These are phyloP conservation scores for Biscogniauxia sp. DNA, from an alignment of 2,329 filamentous ascomycete genomes.

Conservation along the genomic window DNA sequence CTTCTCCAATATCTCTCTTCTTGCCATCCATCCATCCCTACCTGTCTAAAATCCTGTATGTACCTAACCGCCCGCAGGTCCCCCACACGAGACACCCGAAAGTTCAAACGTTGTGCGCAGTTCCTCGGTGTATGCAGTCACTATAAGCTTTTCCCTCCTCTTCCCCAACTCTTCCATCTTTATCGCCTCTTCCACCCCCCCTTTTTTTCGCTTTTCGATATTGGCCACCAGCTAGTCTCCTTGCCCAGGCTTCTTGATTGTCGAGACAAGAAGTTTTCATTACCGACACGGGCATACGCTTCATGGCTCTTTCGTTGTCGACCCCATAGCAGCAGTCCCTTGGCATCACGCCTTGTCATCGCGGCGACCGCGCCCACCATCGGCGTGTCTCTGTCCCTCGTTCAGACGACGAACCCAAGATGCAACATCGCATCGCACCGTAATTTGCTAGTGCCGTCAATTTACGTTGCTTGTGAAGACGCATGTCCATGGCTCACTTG, in stretches of 20 bases:
- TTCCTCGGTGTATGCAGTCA: neutral
- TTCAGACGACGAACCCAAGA: neutral
- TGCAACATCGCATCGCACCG: neutral
- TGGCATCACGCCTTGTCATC: neutral
- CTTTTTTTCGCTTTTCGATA: neutral
- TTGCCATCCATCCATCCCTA: neutral
- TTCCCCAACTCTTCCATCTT: neutral
- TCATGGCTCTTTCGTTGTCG: constrained; percentile 7
- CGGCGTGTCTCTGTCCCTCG: neutral
- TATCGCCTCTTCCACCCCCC: neutral
- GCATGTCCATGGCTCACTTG: neutral
- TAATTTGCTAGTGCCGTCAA: neutral
- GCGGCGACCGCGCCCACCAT: no score
- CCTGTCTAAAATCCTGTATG: neutral
- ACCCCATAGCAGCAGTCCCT: constrained; percentile 5
- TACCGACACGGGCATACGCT: constrained; percentile 15
- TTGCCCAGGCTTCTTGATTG: neutral
- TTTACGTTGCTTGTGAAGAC: constrained; percentile 4
- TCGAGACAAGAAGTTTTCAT: constrained; percentile 5
- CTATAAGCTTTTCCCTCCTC: constrained; percentile 1
- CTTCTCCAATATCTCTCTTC: neutral
- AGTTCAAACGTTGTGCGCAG: constrained; percentile 1
- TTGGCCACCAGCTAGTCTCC: neutral
- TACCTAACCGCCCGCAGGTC: neutral
- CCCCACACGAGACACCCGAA: constrained; percentile 1